phyloP scores from a whole-genome alignment of 1,284 basidiomycete species.

The Ceraceosorus guamensis region DNA sequence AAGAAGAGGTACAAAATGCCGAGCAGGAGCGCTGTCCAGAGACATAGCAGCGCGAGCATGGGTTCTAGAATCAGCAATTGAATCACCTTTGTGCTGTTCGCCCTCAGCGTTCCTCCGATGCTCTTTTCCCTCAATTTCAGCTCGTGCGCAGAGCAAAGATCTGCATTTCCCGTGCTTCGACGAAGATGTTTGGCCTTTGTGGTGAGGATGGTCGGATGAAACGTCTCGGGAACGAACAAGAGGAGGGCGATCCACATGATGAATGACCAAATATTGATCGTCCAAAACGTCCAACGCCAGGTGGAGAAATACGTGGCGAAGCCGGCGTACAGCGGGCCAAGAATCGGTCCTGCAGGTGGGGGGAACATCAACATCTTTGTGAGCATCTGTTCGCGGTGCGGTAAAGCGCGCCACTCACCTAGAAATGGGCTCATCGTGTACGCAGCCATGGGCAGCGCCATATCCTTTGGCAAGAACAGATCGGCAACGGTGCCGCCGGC shows the following conservation, averaged over 20 bases:
- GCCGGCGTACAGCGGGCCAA: slow-evolving; percentile 50
- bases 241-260: slow-evolving; percentile 3
- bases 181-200: slow-evolving; percentile 52
- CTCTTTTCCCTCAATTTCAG: slow-evolving; percentile 53
- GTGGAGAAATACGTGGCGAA: slow-evolving; percentile 51
- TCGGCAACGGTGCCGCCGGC: slow-evolving; percentile 69
- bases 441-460: slow-evolving; percentile 70
- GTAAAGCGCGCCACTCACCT: slow-evolving; percentile 47
- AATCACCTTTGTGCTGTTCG: slow-evolving; percentile 50
- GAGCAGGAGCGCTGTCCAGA: slow-evolving; percentile 57
- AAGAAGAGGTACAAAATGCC: slow-evolving; percentile 70
- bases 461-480: slow-evolving; percentile 59
- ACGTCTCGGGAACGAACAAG: slow-evolving; percentile 59
- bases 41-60: slow-evolving; percentile 15
- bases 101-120: slow-evolving; percentile 53
- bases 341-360: slow-evolving; percentile 5
- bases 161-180: slow-evolving; percentile 8
- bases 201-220: slow-evolving; percentile 59
- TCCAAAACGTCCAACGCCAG: slow-evolving; percentile 74
- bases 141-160: slow-evolving; percentile 9
- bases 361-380: not conserved
- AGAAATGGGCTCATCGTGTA: slow-evolving; percentile 67
- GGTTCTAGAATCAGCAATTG: slow-evolving; percentile 13
- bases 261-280: slow-evolving; percentile 54
- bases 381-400: not conserved